Conservation (phyloP, 2,329 filamentous ascomycete genomes). For the Cladorrhinum sp. region DNA sequence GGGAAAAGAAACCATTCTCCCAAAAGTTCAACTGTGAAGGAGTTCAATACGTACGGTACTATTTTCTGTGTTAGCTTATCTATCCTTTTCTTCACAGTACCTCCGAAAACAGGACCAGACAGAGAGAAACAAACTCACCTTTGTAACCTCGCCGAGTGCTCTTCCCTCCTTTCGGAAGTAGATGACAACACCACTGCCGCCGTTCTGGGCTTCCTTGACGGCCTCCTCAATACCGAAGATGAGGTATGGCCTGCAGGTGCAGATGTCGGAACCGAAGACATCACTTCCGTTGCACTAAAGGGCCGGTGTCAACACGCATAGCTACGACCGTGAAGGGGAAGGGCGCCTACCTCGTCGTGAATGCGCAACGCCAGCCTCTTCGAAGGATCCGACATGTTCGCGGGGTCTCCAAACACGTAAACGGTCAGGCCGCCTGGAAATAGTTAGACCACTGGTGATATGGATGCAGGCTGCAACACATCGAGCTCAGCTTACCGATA, state of each 20-base stretch:
- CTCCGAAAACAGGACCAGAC: slow-evolving; percentile 1
- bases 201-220: slow-evolving; percentile 92
- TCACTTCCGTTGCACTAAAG: slow-evolving; percentile 85
- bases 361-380: slow-evolving; percentile 79
- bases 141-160: slow-evolving; percentile 91
- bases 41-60: slow-evolving; percentile 45
- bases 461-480: background rate
- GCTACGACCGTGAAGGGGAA: background rate
- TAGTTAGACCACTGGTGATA: slow-evolving; percentile 9
- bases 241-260: slow-evolving; percentile 91
- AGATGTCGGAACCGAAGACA: slow-evolving; percentile 97
- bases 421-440: slow-evolving; percentile 76
- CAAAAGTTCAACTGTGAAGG: background rate
- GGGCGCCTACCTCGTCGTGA: slow-evolving; percentile 56
- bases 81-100: slow-evolving; percentile 9
- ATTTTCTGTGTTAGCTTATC: slow-evolving; percentile 35
- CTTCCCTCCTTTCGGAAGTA: slow-evolving; percentile 98
- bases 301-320: background rate
- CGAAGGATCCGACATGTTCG: slow-evolving; percentile 86
- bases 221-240: slow-evolving; percentile 97
- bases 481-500: slow-evolving; percentile 57
- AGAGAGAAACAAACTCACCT: slow-evolving; percentile 55
- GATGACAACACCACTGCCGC: slow-evolving; percentile 91
- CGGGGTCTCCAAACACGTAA: slow-evolving; percentile 93
- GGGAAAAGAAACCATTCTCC: background rate